These are phyloP conservation scores for Talaromyces amestolkiae DNA, from an alignment of 2,329 filamentous ascomycete genomes.

Conservation along the genomic window DNA sequence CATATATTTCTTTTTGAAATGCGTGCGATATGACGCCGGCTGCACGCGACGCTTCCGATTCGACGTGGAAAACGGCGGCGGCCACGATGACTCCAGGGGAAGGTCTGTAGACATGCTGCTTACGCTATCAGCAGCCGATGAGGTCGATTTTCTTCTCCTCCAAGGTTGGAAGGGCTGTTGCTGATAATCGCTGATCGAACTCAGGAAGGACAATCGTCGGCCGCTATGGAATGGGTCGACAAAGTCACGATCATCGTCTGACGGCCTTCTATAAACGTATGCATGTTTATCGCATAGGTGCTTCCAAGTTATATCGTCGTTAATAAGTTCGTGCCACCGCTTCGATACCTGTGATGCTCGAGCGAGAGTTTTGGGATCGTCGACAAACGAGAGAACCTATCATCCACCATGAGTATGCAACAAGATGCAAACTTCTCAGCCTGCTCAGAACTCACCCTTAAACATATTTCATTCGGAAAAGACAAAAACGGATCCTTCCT, in stretches of 20 bases:
- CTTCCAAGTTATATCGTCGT: slow-evolving; percentile 98
- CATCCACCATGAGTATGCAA: not conserved
- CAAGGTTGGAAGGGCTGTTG: slow-evolving; percentile 20
- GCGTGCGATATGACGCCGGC: slow-evolving; percentile 83
- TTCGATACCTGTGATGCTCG: slow-evolving; percentile 94
- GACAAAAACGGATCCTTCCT: slow-evolving; percentile 96
- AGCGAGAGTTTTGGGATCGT: slow-evolving; percentile 90
- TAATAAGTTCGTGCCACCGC: slow-evolving; percentile 87
- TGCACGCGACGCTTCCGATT: slow-evolving; percentile 55
- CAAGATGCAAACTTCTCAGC: not conserved
- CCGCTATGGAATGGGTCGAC: slow-evolving; percentile 34
- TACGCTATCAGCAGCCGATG: slow-evolving; percentile 46
- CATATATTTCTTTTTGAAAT: slow-evolving; percentile 96
- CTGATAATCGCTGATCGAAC: slow-evolving; percentile 20
- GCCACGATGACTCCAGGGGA: slow-evolving; percentile 33
- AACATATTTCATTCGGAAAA: slow-evolving; percentile 86
- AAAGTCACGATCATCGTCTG: slow-evolving; percentile 44
- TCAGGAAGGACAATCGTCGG: slow-evolving; percentile 25
- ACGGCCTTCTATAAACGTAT: slow-evolving; percentile 72
- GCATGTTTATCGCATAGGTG: slow-evolving; percentile 94
- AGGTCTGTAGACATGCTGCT: slow-evolving; percentile 44
- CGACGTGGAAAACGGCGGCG: slow-evolving; percentile 25
- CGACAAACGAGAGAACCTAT: slow-evolving; percentile 91
- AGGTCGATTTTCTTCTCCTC: slow-evolving; percentile 30
- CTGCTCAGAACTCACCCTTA: slow-evolving; percentile 62